phyloP scores from a whole-genome alignment of 2,329 filamentous ascomycete species.

The Chaetomiaceae sp. region DNA sequence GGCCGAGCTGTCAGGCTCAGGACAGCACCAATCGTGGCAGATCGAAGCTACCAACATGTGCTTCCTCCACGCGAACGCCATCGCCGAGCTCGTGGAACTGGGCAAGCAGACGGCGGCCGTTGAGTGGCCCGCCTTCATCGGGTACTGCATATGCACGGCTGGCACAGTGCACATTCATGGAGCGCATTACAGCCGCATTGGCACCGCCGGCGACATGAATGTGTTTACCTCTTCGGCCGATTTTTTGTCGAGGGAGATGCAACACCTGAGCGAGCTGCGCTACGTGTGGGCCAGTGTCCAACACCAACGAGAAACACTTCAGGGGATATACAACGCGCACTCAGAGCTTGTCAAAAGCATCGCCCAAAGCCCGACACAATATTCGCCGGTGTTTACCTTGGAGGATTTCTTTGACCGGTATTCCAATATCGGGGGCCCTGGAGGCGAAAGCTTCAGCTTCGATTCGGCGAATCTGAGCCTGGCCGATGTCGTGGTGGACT shows the following conservation, averaged over 20 bases:
- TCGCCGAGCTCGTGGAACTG: constrained; percentile 75
- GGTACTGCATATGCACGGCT: constrained; percentile 81
- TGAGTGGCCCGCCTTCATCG: constrained; percentile 82
- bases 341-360: constrained; percentile 71
- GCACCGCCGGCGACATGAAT: constrained; percentile 47
- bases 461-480: constrained; percentile 72
- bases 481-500: constrained; percentile 59
- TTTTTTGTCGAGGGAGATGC: constrained; percentile 72
- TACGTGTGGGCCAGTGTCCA: constrained; percentile 74
- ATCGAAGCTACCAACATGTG: constrained; percentile 87
- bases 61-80: constrained; percentile 80
- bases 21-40: constrained; percentile 88
- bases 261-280: constrained; percentile 69
- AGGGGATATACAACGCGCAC: constrained; percentile 74
- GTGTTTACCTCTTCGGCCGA: constrained; percentile 60
- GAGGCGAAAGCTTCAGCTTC: constrained; percentile 58
- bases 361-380: constrained; percentile 63
- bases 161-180: constrained; percentile 87
- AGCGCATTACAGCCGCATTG: constrained; percentile 64
- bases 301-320: constrained; percentile 73
- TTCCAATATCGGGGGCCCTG: constrained; percentile 49
- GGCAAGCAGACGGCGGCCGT: constrained; percentile 68
- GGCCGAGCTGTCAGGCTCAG: constrained; percentile 70
- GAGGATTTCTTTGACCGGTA: constrained; percentile 89
- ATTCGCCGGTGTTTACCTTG: constrained; percentile 74